These are phyloP conservation scores for Tylopilus vinaceipallidus DNA, from an alignment of 768 basidiomycete species.

Conservation along the genomic window DNA sequence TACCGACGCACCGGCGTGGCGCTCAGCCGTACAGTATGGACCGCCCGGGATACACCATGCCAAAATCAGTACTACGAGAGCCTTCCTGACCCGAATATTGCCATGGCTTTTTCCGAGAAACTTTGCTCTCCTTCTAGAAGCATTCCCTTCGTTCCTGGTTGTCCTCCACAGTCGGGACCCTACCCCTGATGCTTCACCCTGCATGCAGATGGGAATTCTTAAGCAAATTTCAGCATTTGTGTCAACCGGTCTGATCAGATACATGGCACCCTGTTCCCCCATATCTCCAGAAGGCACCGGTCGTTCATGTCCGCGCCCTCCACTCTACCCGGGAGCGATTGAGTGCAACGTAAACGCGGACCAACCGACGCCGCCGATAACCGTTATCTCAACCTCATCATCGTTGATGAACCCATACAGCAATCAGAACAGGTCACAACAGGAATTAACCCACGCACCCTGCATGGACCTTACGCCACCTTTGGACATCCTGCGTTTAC, in stretches of 20 bases:
- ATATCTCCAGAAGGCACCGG: not conserved
- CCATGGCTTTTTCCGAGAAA: constrained; percentile 7
- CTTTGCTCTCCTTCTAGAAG: constrained; percentile 1
- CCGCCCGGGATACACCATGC: not conserved
- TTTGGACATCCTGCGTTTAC: not conserved
- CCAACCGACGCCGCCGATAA: constrained; percentile 8
- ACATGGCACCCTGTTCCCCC: not conserved
- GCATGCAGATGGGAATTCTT: not conserved
- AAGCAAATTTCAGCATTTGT: not conserved
- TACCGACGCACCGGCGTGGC: constrained; percentile 9
- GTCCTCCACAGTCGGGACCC: not conserved
- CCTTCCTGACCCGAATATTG: too few relatives aligned
- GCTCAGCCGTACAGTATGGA: not conserved
- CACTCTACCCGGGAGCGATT: not conserved
- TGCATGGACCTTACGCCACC: constrained; percentile 18
- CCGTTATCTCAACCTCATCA: constrained; percentile 16
- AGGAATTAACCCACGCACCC: constrained; percentile 6
- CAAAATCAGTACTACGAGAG: not conserved
- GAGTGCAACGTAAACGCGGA: constrained; percentile 1
- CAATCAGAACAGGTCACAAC: too few relatives aligned
- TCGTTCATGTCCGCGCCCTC: not conserved
- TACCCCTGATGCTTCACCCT: constrained; percentile 5
- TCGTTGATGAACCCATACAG: too few relatives aligned
- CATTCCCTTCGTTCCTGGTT: constrained; percentile 4
- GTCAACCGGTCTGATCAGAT: constrained; percentile 3